phyloP scores from a whole-genome alignment of 208 protist species.

The Crithidia mellificae region DNA sequence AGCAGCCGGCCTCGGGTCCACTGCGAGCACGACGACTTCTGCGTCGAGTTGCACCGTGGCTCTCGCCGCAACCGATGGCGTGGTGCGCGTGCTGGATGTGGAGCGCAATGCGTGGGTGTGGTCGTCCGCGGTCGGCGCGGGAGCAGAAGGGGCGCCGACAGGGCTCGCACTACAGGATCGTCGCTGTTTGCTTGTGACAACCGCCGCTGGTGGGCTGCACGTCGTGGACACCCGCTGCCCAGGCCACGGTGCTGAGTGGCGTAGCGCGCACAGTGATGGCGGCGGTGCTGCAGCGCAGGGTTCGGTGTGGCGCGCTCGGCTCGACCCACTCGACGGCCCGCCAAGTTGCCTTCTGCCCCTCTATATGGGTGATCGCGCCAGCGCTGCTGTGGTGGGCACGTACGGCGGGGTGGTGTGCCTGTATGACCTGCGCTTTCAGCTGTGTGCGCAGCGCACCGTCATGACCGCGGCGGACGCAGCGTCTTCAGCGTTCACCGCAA shows the following conservation, averaged over 20 bases:
- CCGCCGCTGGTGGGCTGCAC: constrained; percentile 38
- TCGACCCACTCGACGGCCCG: constrained; percentile 37
- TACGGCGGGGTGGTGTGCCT: constrained; percentile 49
- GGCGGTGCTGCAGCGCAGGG: neutral
- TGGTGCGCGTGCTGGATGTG: constrained; percentile 43
- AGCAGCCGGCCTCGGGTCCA: neutral
- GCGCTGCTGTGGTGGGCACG: constrained; percentile 48
- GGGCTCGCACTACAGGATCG: constrained; percentile 30
- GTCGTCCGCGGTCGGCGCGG: constrained; percentile 4
- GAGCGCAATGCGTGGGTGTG: constrained; percentile 34
- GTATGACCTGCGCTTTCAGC: constrained; percentile 71
- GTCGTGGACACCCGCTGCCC: constrained; percentile 33
- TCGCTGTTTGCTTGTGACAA: constrained; percentile 42
- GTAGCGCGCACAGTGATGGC: neutral
- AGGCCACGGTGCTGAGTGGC: too few relatives aligned
- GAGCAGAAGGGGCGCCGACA: constrained; percentile 34
- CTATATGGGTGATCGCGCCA: constrained; percentile 26
- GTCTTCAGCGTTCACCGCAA: neutral
- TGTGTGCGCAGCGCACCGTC: constrained; percentile 34
- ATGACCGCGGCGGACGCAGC: neutral
- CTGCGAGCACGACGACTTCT: too few relatives aligned
- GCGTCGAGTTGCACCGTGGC: constrained; percentile 17
- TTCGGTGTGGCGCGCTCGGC: constrained; percentile 37
- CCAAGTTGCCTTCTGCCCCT: constrained; percentile 50
- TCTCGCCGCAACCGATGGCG: constrained; percentile 55